Evolutionary conservation across 1,139 yeast species (phyloP), one percentile per base, ranked within the genome.

Genomic region (Nakaseomyces glabratus): DNA sequence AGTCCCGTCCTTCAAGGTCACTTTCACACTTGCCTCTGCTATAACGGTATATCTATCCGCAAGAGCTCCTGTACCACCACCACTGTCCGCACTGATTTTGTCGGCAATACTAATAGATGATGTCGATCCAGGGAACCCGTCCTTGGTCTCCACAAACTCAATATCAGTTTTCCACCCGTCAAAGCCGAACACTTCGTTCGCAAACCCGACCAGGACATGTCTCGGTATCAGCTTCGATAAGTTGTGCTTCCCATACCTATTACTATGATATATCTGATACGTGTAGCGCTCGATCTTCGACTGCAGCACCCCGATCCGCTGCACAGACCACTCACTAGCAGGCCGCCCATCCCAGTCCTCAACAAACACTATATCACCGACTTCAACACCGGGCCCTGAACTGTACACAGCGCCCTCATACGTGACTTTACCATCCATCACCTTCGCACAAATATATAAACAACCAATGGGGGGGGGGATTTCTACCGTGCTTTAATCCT

Each of bases 111-210:
- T 16, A 15, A 26, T 28, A 16, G 15, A 9, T 4, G 22, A 12
- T 10, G 31, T 28, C 28, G 33, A 14, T 11, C 21, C 17, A 26
- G 24, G 14, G 38, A 35, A 12, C 36, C 19, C 24, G 40, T 52
- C 53, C 8, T 39, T 39, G 3, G 45, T 47, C 19, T 49, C 47
- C 4, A 53, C 34, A 16, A 47, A 42, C 10, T 48, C 11, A 6
- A 57, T 45, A 22, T 53, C 58, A 37, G 48, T 45, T 23, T 36
- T 39, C 58, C 59, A 57, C 1, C 62, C 62, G 31, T 55, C 54
- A 35, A 40, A 53, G 1, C 60, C 60, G 39, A 57, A 55, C 3
- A 48, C 35, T 32, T 53, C 57, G 30, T 56, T 55, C 4, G 57
- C 57, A 36, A 42, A 50, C 25, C 49, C 47, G 9, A 53, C 44